Base-by-base conservation (phyloP, 345 rosid genomes). In the Eutrema yunnanense region DNA sequence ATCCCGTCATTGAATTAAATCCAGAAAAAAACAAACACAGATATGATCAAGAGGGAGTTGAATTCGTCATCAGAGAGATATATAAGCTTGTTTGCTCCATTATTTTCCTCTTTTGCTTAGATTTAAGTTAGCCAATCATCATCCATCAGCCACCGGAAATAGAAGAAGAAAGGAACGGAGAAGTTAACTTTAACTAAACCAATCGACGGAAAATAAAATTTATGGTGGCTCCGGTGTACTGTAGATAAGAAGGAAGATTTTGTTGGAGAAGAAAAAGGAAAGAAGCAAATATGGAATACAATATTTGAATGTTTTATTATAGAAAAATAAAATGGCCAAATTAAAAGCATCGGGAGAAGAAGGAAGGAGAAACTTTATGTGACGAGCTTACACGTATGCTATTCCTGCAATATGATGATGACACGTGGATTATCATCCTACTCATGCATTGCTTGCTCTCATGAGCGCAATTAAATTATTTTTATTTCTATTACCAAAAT, bases 351-450 rank as follows among this genome's bases (percentile, higher is more conserved):
- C 27, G 67, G 22, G 13, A 4, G 38, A 9, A 44, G 34, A 10
- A 9, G 41, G 65, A 65, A 26, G 34, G 36, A 38, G 59, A 9
- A 65, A 67, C 73, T 58, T 74, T 41, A 16, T 10, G 56, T 42
- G 32, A 67, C 3, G 37, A 59, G 68, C 68, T 32, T 32, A 74
- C 73, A 74, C 73, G 78, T 59, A 13, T 33, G 9, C 40, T 5
- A 0, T 41, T 30, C 5, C 0, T 19, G 3, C 62, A 50, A 42
- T 74, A 8, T 2, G 10, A 57, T 65, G 19, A 8, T 50, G 68
- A 22, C 78, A 67, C 78, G 78, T 74, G 68, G 47, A 67, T 6
- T 13, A 0, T 5, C 8, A 36, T 64, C 64, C 30, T n/a, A 36
- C 40, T 46, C 65, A 46, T 65, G 69, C 56, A 16, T 16, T 16